phyloP scores from a whole-genome alignment of 495 filamentous ascomycete genomes.

The Hyaloscypha finlandica region DNA sequence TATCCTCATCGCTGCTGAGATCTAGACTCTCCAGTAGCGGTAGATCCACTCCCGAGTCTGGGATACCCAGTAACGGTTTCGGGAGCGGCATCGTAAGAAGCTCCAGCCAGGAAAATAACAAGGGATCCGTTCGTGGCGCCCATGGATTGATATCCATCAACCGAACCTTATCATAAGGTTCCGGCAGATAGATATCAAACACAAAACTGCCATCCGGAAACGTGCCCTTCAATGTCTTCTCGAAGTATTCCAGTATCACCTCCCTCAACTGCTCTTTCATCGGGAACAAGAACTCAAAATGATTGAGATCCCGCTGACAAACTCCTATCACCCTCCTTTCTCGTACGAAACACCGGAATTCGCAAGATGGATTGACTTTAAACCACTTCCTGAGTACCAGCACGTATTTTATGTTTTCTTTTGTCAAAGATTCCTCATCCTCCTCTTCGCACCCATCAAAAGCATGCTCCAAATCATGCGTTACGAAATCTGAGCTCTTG shows the following conservation, averaged over 20 bases:
- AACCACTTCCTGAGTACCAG: conserved; percentile 86
- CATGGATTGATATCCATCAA: conserved; percentile 96
- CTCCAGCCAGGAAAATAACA: conserved; percentile 91
- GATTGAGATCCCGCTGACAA: conserved; percentile 85
- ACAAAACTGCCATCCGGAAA: conserved; percentile 84
- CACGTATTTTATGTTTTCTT: conserved; percentile 54
- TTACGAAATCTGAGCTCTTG: conserved; percentile 91
- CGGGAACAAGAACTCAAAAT: conserved; percentile 77
- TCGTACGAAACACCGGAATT: conserved; percentile 94
- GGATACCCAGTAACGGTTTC: conserved; percentile 44
- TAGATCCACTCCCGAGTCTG: conserved; percentile 19
- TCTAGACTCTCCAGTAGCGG: conserved; percentile 10
- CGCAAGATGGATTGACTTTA: conserved; percentile 82
- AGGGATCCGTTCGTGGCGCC: conserved; percentile 83
- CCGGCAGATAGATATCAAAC: conserved; percentile 90
- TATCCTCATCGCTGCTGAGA: conserved; percentile 40
- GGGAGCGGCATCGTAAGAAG: conserved; percentile 70
- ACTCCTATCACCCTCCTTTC: conserved; percentile 75
- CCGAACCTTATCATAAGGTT: conserved; percentile 74
- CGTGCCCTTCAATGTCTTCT: conserved; percentile 63
- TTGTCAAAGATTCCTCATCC: conserved; percentile 28
- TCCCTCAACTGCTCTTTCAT: conserved; percentile 63
- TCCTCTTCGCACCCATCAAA: conserved; percentile 70
- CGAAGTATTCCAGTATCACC: conserved; percentile 72
- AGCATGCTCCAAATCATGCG: conserved; percentile 89